Conservation (phyloP, 495 filamentous ascomycete species). For the Cercophora sp. region DNA sequence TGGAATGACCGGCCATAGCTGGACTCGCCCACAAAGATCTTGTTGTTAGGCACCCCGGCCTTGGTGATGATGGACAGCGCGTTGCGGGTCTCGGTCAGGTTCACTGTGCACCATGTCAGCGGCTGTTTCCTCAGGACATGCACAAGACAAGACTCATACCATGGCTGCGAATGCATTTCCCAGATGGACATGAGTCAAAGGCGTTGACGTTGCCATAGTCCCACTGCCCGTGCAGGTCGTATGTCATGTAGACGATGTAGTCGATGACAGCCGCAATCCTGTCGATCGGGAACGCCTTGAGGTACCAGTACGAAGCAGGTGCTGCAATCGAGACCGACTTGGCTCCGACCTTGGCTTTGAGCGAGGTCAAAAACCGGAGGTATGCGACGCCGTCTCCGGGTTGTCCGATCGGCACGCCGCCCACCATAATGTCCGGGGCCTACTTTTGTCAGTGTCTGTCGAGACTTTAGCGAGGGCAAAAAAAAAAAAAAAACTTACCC, state of each 20-base stretch:
- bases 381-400: conserved; percentile 13
- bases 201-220: conserved; percentile 11
- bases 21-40: conserved; percentile 10
- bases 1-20: conserved; percentile 35
- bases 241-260: conserved; percentile 32
- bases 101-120: too few relatives aligned
- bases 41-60: conserved; percentile 38
- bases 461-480: too few relatives aligned
- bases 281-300: conserved; percentile 18
- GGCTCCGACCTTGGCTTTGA: conserved; percentile 10
- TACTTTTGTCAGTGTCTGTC: too few relatives aligned
- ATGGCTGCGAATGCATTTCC: conserved; percentile 15
- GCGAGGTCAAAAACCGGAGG: conserved; percentile 8
- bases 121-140: too few relatives aligned
- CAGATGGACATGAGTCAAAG: conserved; percentile 3
- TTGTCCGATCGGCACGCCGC: neutral
- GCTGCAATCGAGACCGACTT: conserved; percentile 25
- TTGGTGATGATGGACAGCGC: conserved; percentile 38
- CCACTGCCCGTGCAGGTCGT: conserved; percentile 26
- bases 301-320: conserved; percentile 25
- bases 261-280: conserved; percentile 19
- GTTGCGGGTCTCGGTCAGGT: conserved; percentile 37
- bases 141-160: too few relatives aligned
- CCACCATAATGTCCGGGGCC: conserved; percentile 21
- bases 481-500: too few relatives aligned